Base-by-base conservation (phyloP, 2,329 filamentous ascomycete species). In the Pestalotiopsis sp. region DNA sequence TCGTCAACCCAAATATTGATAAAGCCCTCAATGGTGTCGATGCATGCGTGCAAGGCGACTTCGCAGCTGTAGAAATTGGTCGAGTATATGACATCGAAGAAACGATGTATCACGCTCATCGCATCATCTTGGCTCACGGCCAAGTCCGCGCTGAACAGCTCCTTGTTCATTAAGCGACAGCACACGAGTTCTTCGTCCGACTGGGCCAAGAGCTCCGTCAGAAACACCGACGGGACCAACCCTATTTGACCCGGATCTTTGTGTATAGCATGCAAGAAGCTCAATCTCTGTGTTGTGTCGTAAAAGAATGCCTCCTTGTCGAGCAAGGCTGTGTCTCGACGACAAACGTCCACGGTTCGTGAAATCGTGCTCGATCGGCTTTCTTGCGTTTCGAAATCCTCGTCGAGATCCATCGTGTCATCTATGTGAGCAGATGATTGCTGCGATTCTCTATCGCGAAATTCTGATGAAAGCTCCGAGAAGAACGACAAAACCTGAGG, bases 61-160 rank as follows among this genome's bases (percentile, higher is more conserved):
- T 98, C 95, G 70, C 92, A 95, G 71, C 90, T 89, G 68, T 91
- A 89, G 73, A 91, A 91, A 36, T 88, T 86, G 68, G 89, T 87
- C 3, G 84, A 82, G 14, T 83, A 80, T 25, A 91, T 84, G 6
- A 90, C 80, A 0, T 75, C 76, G 1, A 87, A 88, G 4, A 89
- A 75, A 38, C 83, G 82, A 70, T 87, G 80, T 25, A 91, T 77
- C 2, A 91, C 78, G 3, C 73, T 78, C 11, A 80, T 71, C 2
- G 86, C 85, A 70, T 85, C 82, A 12, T 85, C 82, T 0, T 82
- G 77, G 12, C 81, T 80, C 13, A 87, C 77, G n/a, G 83, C 77
- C 1, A 90, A 77, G 72, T 90, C 87, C 2, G 86, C 88, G 5
- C 76, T 75, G 63, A 90, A 85, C 20, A 91, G 57, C 25, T 90